Base-by-base conservation (phyloP, 805 yeast genomes). In the Starmerella asiatica region DNA sequence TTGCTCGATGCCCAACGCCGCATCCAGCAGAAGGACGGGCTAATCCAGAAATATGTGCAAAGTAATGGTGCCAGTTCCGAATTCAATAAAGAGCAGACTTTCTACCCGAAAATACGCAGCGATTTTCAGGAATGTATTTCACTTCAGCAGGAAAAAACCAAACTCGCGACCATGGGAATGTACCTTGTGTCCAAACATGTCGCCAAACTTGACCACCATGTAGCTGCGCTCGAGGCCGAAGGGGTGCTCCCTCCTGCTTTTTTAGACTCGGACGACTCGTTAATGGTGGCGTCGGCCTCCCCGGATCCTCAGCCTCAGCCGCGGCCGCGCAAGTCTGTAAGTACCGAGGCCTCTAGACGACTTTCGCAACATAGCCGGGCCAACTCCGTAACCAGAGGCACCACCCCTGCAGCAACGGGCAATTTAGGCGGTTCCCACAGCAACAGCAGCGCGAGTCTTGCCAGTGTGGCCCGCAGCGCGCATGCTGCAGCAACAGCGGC, bases 101-200 rank as follows among this genome's bases (percentile, higher is more conserved):
- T 79, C 3, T 71, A 72, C 49, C 67, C 71, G 21, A 77, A 76
- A 50, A 79, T 86, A 6, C 69, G 71, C 33, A 79, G 77, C 32
- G 88, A 79, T 41, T 72, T 77, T 63, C 68, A 67, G 28, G 61
- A 65, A 34, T 75, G 79, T 5, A 65, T 70, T 38, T 64, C 63
- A 38, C 51, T 83, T 29, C 96, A 88, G 56, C 70, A 73, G 44
- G 91, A 81, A 43, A 88, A 91, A 61, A 71, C 79, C 36, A 61
- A 77, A 11, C 59, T 85, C 29, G 82, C 95, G 4, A 81, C 83
- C 54, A 84, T 94, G 1, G 86, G 93, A 3, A 65, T 88, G 34
- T 80, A 78, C 55, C 58, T 80, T 24, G 73, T 88, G 3, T 62
- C 85, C 2, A 79, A 80, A 54, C 94, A 88, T 56, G 63, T 85